Evolutionary conservation across 805 yeast genomes (phyloP).

Genomic region (Zygosaccharomyces siamensis): DNA sequence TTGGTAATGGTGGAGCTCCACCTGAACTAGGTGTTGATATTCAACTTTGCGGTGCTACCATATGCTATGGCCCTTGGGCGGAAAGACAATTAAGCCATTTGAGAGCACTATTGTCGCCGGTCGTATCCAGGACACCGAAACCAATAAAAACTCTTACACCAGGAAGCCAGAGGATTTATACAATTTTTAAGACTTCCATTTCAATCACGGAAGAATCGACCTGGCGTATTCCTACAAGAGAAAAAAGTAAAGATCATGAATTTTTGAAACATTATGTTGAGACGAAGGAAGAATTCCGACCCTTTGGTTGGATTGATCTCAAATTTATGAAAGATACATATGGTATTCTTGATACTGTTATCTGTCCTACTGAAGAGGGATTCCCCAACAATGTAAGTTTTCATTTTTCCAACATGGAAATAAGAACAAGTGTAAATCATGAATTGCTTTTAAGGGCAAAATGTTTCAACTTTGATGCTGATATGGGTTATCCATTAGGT

Average conservation of each 20-base stretch:
- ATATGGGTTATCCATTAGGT: constrained; percentile 62
- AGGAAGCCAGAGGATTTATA: constrained; percentile 52
- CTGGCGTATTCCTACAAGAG: constrained; percentile 77
- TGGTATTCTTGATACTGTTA: constrained; percentile 43
- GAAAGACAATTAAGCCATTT: constrained; percentile 72
- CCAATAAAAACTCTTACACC: constrained; percentile 40
- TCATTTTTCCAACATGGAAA: constrained; percentile 51
- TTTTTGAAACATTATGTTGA: constrained; percentile 34
- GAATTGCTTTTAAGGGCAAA: constrained; percentile 66
- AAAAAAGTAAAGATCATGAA: constrained; percentile 67
- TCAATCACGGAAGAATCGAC: constrained; percentile 60
- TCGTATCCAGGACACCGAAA: constrained; percentile 50
- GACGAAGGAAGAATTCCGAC: constrained; percentile 43
- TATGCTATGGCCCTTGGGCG: constrained; percentile 95
- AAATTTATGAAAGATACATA: constrained; percentile 53
- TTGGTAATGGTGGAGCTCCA: constrained; percentile 54
- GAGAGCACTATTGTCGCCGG: constrained; percentile 65
- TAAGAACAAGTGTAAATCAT: constrained; percentile 84
- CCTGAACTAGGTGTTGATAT: constrained; percentile 62
- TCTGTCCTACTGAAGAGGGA: constrained; percentile 52
- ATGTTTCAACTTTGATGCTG: constrained; percentile 49
- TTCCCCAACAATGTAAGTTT: constrained; percentile 47
- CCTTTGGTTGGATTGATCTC: constrained; percentile 91
- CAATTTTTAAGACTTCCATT: constrained; percentile 52
- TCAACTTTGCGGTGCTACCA: constrained; percentile 52